These are phyloP conservation scores for Talaromyces adpressus DNA, from an alignment of 495 filamentous ascomycete species.

Conservation along the genomic window DNA sequence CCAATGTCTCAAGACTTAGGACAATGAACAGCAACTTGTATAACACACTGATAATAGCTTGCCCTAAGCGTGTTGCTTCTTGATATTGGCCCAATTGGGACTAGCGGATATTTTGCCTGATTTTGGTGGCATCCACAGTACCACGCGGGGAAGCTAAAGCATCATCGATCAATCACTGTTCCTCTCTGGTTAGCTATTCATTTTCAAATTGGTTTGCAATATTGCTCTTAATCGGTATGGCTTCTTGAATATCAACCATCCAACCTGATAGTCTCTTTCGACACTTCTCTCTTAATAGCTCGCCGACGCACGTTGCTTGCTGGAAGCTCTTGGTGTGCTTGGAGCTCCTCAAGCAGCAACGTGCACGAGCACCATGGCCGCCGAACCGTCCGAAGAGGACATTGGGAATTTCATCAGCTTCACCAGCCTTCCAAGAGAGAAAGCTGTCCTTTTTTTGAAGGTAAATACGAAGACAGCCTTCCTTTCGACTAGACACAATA, in stretches of 20 bases:
- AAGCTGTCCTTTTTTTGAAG: constrained; percentile 42
- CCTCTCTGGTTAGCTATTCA: background rate
- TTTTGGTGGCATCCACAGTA: background rate
- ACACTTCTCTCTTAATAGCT: background rate
- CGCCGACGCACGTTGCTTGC: background rate
- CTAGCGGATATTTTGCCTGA: background rate
- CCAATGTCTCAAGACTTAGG: background rate
- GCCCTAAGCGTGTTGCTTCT: background rate
- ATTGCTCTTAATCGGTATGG: background rate
- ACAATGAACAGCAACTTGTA: background rate
- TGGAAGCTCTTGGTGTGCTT: background rate
- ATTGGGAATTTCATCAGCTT: constrained; percentile 41
- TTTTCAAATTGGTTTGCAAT: background rate
- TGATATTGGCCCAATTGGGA: background rate
- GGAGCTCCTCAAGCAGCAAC: constrained; percentile 3
- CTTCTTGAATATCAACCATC: background rate
- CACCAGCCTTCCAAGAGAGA: constrained; percentile 35
- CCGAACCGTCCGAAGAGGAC: constrained; percentile 38
- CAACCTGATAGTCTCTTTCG: background rate
- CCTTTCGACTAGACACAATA: background rate
- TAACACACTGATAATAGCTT: background rate
- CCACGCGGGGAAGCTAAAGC: background rate
- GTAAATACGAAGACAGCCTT: constrained; percentile 14
- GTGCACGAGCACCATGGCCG: constrained; percentile 23
- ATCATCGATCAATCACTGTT: background rate